Conservation (phyloP, 495 filamentous ascomycete genomes). For the Neurospora tetrasperma region DNA sequence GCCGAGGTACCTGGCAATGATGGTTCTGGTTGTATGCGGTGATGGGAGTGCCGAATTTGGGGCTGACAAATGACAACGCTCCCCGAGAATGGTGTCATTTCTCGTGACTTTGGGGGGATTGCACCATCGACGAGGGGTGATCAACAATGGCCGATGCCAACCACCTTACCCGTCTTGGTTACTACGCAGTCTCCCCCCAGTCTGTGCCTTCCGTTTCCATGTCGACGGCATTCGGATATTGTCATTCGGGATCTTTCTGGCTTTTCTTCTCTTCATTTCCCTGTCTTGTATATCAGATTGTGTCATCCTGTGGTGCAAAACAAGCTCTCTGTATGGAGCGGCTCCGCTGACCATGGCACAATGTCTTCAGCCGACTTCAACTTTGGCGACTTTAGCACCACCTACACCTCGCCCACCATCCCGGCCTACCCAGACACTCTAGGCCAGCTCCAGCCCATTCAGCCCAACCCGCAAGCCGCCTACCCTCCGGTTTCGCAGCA, state of each 20-base stretch:
- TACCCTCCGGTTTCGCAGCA: constrained; percentile 29
- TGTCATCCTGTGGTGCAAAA: constrained; percentile 17
- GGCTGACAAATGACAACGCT: constrained; percentile 28
- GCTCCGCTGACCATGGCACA: constrained; percentile 28
- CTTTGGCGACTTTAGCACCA: constrained; percentile 36
- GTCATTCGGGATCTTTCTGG: background rate
- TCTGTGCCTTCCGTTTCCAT: constrained; percentile 21
- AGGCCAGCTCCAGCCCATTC: constrained; percentile 37
- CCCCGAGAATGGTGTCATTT: constrained; percentile 30
- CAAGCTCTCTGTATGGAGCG: background rate
- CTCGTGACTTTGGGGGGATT: constrained; percentile 28
- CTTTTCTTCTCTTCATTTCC: constrained; percentile 1
- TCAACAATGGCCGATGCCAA: constrained; percentile 17
- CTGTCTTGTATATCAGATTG: constrained; percentile 11
- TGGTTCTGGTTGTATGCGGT: constrained; percentile 5
- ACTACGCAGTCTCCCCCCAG: constrained; percentile 16
- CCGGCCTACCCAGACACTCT: constrained; percentile 33
- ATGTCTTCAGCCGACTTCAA: constrained; percentile 43
- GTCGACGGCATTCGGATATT: constrained; percentile 7
- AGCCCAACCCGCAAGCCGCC: constrained; percentile 30
- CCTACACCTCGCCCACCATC: constrained; percentile 38
- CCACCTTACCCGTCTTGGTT: constrained; percentile 5
- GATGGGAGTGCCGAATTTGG: constrained; percentile 13
- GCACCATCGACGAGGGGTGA: constrained; percentile 27
- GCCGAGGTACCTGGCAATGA: constrained; percentile 13